Base-by-base conservation (phyloP, 352 stramenopile genomes). In the Phytophthora multivora region DNA sequence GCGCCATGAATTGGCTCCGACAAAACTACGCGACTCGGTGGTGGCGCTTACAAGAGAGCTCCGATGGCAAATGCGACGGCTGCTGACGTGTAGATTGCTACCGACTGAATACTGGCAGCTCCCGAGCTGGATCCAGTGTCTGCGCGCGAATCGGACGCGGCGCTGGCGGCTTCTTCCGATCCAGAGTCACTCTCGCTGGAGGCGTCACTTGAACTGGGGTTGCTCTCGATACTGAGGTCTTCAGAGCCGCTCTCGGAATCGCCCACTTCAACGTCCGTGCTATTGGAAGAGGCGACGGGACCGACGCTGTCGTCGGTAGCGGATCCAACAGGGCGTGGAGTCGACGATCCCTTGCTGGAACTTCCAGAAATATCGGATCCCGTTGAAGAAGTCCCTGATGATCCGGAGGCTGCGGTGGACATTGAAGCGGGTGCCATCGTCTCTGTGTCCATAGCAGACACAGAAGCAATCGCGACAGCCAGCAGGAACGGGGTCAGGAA, bases 401-500 rank as follows among this genome's bases (percentile, higher is more conserved):
- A 48, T 2, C n/a, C 15, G 5, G 57, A 63, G 6, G 16, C 39
- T 8, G 48, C 46, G 11, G 48, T 19, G 11, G 57, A 58, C 19
- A 50, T 23, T 19, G 51, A 59, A 1, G 28, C 4, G 25, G n/a
- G 13, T 11, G 28, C 40, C 30, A 46, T 64, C 40, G 42, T 36
- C 59, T 18, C 45, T 25, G 11, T 36, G 1, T 68, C 47, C 47
- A 45, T 35, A 16, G 51, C 43, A 7, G 48, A 46, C 12, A 39
- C 39, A 18, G 66, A 39, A 52, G 53, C 36, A 31, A 80, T 45
- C 8, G 42, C 51, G 41, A 75, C 15, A n/a, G 59, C 56, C 21
- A 77, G 30, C 28, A 80, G 30, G 26, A 77, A 51, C 16, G 68
- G 48, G 15, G 65, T 63, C 30, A 70, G 36, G 53, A 77, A 64